Percentiles rank a stretch among this genome's conserved stretches.
Evolutionary conservation across 139 green algal genomes (phyloP).

Genomic region (Monoraphidium neglectum): DNA sequence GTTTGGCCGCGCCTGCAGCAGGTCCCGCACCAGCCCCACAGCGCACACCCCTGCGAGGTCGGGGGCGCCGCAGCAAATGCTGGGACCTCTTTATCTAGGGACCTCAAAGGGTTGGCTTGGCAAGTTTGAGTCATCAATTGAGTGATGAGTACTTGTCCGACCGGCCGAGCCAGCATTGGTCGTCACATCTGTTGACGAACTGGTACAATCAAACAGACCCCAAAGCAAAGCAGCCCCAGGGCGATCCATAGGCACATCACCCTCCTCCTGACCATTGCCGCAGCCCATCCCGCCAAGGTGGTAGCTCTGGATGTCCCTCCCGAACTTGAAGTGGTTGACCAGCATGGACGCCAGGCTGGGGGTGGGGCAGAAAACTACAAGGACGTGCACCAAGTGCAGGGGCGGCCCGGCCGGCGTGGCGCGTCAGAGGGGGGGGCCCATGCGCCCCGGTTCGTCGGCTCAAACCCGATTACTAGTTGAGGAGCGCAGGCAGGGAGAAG

Average conservation of each 20-base stretch:
- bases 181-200: too few relatives aligned
- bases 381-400: not conserved
- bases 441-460: not conserved
- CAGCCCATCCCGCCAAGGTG: slow-evolving; percentile 78
- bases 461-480: not conserved
- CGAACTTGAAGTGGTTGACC: slow-evolving; percentile 81
- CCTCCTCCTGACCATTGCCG: slow-evolving; percentile 68
- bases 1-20: slow-evolving; percentile 49
- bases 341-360: slow-evolving; percentile 74
- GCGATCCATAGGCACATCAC: slow-evolving; percentile 71
- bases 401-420: too few relatives aligned
- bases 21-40: slow-evolving; percentile 61
- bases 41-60: slow-evolving; percentile 69
- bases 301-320: slow-evolving; percentile 60
- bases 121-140: too few relatives aligned
- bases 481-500: not conserved
- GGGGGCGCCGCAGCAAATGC: too few relatives aligned
- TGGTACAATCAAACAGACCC: too few relatives aligned
- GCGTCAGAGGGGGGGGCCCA: not conserved
- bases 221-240: too few relatives aligned
- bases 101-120: too few relatives aligned
- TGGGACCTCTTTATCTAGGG: too few relatives aligned
- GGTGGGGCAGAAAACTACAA: slow-evolving; percentile 68
- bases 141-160: too few relatives aligned
- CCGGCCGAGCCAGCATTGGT: too few relatives aligned